Evolutionary conservation across 139 green algal genomes (phyloP).

Genomic region (Picochlorum costavermella): DNA sequence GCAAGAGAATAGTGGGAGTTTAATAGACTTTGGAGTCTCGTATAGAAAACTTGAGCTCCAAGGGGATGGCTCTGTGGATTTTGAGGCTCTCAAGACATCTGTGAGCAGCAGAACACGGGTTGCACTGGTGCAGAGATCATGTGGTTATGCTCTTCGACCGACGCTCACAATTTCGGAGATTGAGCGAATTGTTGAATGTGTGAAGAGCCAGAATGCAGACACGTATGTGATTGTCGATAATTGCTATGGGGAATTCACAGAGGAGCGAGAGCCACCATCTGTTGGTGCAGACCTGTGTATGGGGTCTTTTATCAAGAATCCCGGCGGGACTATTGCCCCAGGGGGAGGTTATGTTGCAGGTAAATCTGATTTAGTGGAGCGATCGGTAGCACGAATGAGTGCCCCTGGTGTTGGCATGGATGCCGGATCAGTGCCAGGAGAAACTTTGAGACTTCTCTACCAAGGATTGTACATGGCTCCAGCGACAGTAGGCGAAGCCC

Average conservation of each 20-base stretch:
- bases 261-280: conserved; percentile 66
- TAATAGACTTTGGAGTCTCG: conserved; percentile 76
- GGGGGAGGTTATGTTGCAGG: conserved; percentile 91
- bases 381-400: conserved; percentile 63
- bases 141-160: conserved; percentile 78
- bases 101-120: conserved; percentile 53
- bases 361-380: conserved; percentile 55
- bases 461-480: conserved; percentile 77
- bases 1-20: conserved; percentile 54
- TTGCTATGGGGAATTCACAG: conserved; percentile 97
- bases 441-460: conserved; percentile 72
- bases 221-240: conserved; percentile 90
- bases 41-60: conserved; percentile 69
- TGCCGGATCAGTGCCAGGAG: conserved; percentile 60
- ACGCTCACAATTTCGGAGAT: conserved; percentile 82
- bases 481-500: conserved; percentile 81
- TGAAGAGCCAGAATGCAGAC: conserved; percentile 50
- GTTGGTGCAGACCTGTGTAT: conserved; percentile 88
- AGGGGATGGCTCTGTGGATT: conserved; percentile 54
- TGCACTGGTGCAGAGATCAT: conserved; percentile 89
- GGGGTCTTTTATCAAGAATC: conserved; percentile 93
- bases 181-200: conserved; percentile 31
- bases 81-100: conserved; percentile 47
- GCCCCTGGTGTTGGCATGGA: conserved; percentile 82
- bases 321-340: conserved; percentile 78